phyloP scores from a whole-genome alignment of 345 rosid genomes.

The Eucalyptus sp. region DNA sequence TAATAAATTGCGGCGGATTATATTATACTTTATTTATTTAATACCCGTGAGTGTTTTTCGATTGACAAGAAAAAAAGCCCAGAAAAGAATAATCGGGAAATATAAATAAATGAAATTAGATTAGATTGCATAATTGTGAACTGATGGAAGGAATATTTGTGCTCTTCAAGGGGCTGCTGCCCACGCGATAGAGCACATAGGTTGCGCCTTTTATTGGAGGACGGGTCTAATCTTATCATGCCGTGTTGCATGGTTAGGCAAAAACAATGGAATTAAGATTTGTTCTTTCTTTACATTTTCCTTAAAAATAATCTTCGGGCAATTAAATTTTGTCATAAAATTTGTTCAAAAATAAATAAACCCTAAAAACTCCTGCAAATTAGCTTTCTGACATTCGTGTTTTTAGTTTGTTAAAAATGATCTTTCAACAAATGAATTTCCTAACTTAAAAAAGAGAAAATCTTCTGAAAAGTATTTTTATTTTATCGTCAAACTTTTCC shows the following conservation, averaged over 20 bases:
- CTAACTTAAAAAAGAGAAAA: not conserved
- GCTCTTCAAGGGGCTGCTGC: not conserved
- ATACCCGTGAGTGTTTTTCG: not conserved
- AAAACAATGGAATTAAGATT: not conserved
- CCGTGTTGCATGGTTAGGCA: fast-evolving
- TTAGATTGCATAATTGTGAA: not conserved
- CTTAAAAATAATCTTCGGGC: not conserved
- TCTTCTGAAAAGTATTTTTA: not conserved
- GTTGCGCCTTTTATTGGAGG: not conserved
- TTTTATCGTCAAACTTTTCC: not conserved
- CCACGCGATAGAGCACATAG: not conserved
- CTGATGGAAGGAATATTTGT: not conserved
- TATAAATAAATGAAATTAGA: not conserved
- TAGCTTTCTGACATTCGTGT: not conserved
- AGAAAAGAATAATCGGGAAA: not conserved
- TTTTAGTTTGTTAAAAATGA: not conserved
- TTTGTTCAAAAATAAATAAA: not conserved
- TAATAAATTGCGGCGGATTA: not conserved
- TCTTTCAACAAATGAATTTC: not conserved
- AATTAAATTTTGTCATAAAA: not conserved
- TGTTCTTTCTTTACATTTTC: fast-evolving
- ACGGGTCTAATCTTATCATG: not conserved
- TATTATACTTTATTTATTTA: not conserved
- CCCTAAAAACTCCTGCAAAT: not conserved
- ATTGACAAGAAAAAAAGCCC: not conserved